Evolutionary conservation across 2,329 filamentous ascomycete genomes (phyloP), one percentile per base, ranked within the genome.

Genomic region (Hymenoscyphus fructigenus): DNA sequence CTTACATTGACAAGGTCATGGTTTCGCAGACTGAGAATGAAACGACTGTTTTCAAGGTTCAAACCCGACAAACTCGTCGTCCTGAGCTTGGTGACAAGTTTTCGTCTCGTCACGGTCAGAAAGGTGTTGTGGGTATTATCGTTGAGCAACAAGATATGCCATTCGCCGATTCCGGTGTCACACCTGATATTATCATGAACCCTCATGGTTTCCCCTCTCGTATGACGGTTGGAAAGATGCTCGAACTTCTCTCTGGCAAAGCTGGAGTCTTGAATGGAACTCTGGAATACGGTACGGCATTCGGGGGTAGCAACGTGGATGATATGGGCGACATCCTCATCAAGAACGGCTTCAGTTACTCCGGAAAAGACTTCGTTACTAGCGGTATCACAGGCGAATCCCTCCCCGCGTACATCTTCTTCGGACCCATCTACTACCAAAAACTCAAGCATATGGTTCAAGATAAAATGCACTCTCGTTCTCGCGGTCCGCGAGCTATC

Each of bases 141-240:
- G 93, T 94, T 20, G 91, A 97, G 68, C 94, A 98, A 79, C 93
- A 95, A 75, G 95, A 99, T 76, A 91, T 99, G 88, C 95, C 95
- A 0, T 99, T 99, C 80, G 91, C 91, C 41, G 95, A 99, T 78
- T 82, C 85, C 61, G 96, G 95, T 1, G 87, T 99, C 70, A 90
- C 88, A n/a, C 95, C 95, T 0, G 95, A 99, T 78, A 97, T 99
- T 71, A 99, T 99, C 86, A 99, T 99, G 95, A 99, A 99, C 82
- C 95, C 96, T 0, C 95, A 99, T 80, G 95, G 95, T 88, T 99
- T 99, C 84, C 95, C 95, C 1, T 98, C 94, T 36, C 95, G 95
- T 78, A 99, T 99, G 95, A 99, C 95, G 62, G 95, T 99, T 68
- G 95, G 95, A 36, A 99, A 99, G 79, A 91, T 99, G 83, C 86